These are phyloP conservation scores for Collybiopsis luxurians DNA, from an alignment of 768 basidiomycete species.

Conservation along the genomic window DNA sequence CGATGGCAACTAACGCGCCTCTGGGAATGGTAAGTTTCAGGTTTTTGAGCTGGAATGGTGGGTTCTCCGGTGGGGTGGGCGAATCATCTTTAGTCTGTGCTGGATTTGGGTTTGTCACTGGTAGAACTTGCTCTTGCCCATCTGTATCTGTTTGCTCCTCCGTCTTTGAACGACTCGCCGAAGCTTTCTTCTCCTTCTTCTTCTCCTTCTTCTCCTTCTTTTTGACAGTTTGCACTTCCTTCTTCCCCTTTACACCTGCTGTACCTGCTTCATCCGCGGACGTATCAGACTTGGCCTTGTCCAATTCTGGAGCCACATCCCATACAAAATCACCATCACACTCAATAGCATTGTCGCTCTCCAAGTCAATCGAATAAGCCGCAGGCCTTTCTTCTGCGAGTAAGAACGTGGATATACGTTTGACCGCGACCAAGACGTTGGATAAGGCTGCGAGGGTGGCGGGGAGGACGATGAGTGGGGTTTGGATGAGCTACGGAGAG, in stretches of 20 bases:
- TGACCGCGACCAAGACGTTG: constrained; percentile 49
- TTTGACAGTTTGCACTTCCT: background rate
- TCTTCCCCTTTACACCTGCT: background rate
- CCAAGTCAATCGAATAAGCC: constrained; percentile 36
- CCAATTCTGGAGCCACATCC: constrained; percentile 37
- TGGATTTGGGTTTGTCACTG: background rate
- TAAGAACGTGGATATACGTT: constrained; percentile 46
- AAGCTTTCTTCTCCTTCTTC: constrained; percentile 20
- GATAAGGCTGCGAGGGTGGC: constrained; percentile 46
- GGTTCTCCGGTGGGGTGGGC: constrained; percentile 13
- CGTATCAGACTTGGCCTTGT: constrained; percentile 12
- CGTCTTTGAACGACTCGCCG: constrained; percentile 15
- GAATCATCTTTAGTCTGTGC: constrained; percentile 9
- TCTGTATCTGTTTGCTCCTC: constrained; percentile 14
- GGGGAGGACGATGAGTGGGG: constrained; percentile 56
- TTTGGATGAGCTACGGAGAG: constrained; percentile 62
- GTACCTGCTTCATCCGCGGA: background rate
- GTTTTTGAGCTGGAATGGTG: constrained; percentile 49
- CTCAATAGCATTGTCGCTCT: constrained; percentile 39
- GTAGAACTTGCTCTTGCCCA: background rate
- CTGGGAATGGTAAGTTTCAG: constrained; percentile 44
- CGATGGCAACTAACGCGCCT: constrained; percentile 67
- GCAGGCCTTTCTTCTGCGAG: constrained; percentile 53
- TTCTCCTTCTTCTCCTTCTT: constrained; percentile 17
- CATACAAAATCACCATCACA: constrained; percentile 52